phyloP scores from a whole-genome alignment of 2,329 filamentous ascomycete genomes.

The Chaetomium olivaceum region DNA sequence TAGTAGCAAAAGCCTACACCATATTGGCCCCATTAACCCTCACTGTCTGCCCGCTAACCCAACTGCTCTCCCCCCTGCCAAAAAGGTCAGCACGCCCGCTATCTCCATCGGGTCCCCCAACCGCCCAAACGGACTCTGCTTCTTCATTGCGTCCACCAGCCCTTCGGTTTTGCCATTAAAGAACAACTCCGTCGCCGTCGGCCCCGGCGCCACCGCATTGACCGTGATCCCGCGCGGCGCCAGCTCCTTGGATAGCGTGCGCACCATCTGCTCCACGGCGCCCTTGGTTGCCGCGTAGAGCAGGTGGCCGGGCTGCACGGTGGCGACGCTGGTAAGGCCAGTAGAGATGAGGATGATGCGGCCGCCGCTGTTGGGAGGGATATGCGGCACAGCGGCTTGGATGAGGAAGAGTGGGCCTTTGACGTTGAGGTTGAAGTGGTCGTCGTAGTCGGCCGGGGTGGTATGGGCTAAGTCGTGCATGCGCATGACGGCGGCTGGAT shows the following conservation, averaged over 20 bases:
- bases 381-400: constrained; percentile 54
- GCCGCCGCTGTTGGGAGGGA: constrained; percentile 44
- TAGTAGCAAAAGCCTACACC: constrained; percentile 9
- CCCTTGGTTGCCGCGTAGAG: constrained; percentile 60
- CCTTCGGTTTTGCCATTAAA: constrained; percentile 51
- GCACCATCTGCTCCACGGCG: constrained; percentile 60
- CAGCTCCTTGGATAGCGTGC: constrained; percentile 57
- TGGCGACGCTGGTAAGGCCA: constrained; percentile 39
- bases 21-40: constrained; percentile 44
- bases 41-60: constrained; percentile 51
- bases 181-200: constrained; percentile 59
- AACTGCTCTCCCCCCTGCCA: constrained; percentile 43
- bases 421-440: constrained; percentile 53
- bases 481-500: constrained; percentile 46
- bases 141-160: constrained; percentile 45
- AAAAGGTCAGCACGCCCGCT: constrained; percentile 47
- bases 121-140: constrained; percentile 46
- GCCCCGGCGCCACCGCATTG: constrained; percentile 45
- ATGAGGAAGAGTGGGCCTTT: constrained; percentile 58
- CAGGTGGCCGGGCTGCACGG: constrained; percentile 48
- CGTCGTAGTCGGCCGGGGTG: constrained; percentile 54
- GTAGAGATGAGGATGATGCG: constrained; percentile 57
- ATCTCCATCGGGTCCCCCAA: constrained; percentile 53
- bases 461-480: constrained; percentile 52
- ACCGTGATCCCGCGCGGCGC: constrained; percentile 51